Evolutionary conservation across 2,329 filamentous ascomycete species (phyloP).

Genomic region (Neofusicoccum sp.): DNA sequence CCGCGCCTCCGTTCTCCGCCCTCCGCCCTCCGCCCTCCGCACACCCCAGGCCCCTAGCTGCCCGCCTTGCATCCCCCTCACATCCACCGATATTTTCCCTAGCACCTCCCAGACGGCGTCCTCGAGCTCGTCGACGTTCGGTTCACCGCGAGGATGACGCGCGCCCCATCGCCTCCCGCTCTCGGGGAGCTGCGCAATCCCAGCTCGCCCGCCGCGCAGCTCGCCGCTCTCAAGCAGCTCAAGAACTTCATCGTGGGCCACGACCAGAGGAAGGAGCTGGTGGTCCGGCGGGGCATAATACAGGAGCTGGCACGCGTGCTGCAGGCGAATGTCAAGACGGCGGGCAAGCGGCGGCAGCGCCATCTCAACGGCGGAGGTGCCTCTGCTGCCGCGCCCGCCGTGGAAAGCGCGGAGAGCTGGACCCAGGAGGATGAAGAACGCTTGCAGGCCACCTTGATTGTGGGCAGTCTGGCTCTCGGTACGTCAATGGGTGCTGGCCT

Average conservation of each 20-base stretch:
- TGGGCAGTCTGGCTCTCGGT: conserved; percentile 84
- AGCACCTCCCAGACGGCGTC: neutral
- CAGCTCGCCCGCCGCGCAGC: conserved; percentile 38
- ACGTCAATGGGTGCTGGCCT: conserved; percentile 28
- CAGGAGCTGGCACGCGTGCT: conserved; percentile 59
- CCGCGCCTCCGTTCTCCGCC: conserved; percentile 12
- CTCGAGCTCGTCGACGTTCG: neutral
- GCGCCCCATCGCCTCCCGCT: conserved; percentile 34
- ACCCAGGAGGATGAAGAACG: conserved; percentile 66
- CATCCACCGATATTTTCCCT: neutral
- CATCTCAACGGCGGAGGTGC: conserved; percentile 26
- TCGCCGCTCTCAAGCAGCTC: conserved; percentile 64
- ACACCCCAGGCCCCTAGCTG: neutral
- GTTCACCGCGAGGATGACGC: conserved; percentile 29
- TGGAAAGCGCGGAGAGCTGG: conserved; percentile 38
- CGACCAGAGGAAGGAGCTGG: conserved; percentile 78
- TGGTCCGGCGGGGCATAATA: conserved; percentile 68
- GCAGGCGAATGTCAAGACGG: conserved; percentile 41
- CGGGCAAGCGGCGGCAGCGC: conserved; percentile 43
- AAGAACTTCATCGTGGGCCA: conserved; percentile 93
- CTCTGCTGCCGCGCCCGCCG: conserved; percentile 17
- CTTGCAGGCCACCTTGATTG: conserved; percentile 78
- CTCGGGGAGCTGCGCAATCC: conserved; percentile 40
- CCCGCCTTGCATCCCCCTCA: neutral
- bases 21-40: conserved; percentile 14